Percentiles rank a stretch among this genome's conserved stretches.
These are phyloP conservation scores for Castanea sativa DNA, from an alignment of 306 rosid species.

Conservation along the genomic window DNA sequence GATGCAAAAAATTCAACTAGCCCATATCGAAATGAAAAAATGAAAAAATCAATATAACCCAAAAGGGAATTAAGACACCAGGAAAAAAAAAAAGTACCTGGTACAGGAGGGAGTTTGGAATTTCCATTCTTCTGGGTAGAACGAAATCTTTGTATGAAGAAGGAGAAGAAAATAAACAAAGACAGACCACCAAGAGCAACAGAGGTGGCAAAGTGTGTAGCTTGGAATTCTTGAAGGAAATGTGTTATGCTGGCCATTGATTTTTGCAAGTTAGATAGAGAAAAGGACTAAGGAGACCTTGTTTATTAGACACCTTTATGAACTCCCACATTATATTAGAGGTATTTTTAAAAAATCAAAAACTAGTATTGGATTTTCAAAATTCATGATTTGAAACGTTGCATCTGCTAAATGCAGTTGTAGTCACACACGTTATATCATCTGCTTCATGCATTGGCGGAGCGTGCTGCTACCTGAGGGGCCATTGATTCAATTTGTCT, in stretches of 20 bases:
- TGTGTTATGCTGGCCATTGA: slow-evolving; percentile 22
- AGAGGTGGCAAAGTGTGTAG: slow-evolving; percentile 32
- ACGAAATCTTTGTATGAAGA: background rate
- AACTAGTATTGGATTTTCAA: too few species aligned
- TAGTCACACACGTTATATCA: too few species aligned
- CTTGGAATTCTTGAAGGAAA: slow-evolving; percentile 5
- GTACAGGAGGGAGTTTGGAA: slow-evolving; percentile 56
- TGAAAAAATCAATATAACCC: background rate
- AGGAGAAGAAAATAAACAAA: slow-evolving; percentile 24
- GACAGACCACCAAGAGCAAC: slow-evolving; percentile 47
- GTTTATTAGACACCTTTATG: background rate
- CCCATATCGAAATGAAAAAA: background rate
- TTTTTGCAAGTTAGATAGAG: background rate
- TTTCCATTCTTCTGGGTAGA: slow-evolving; percentile 4
- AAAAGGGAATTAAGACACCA: background rate
- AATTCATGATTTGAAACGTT: too few species aligned
- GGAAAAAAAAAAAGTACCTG: slow-evolving; percentile 35
- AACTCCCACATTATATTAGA: too few species aligned
- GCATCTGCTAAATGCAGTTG: too few species aligned
- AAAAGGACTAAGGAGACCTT: background rate
- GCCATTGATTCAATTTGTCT: too few species aligned
- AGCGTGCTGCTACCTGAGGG: too few species aligned
- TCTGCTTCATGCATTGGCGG: too few species aligned
- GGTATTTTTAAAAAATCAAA: too few species aligned
- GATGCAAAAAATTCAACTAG: background rate